Conservation (phyloP, 305 asterid genomes). For the Fraxinus nigra region DNA sequence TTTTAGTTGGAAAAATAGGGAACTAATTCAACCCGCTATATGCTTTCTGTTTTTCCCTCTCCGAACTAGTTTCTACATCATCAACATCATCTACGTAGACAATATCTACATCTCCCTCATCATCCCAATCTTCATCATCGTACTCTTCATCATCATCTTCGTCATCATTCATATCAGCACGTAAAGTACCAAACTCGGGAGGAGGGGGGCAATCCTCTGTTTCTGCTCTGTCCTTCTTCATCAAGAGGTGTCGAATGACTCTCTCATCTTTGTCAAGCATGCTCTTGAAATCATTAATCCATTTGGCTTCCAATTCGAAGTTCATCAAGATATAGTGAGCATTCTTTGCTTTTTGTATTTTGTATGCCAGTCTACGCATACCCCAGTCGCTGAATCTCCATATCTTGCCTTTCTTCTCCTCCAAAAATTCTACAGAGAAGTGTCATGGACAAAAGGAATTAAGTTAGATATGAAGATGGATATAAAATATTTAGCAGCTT, state of each 20-base stretch:
- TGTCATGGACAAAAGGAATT: neutral
- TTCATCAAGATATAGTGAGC: constrained; percentile 85
- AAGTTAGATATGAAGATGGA: neutral
- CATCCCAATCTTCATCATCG: constrained; percentile 42
- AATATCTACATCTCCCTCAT: constrained; percentile 34
- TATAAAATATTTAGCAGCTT: neutral
- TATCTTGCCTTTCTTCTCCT: constrained; percentile 82
- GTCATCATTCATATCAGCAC: constrained; percentile 41
- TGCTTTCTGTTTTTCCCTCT: constrained; percentile 25
- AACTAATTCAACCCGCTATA: constrained; percentile 27
- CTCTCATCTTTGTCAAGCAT: constrained; percentile 86
- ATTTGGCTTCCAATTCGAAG: constrained; percentile 70
- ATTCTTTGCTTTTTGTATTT: constrained; percentile 70
- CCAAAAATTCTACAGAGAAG: constrained; percentile 53
- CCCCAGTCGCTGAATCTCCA: constrained; percentile 99
- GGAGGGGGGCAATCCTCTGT: constrained; percentile 89
- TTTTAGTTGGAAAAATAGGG: neutral
- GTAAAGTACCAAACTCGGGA: constrained; percentile 57
- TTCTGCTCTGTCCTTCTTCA: constrained; percentile 83
- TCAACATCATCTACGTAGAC: constrained; percentile 30
- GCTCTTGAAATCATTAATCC: constrained; percentile 87
- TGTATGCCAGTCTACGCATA: constrained; percentile 87
- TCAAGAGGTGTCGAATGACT: constrained; percentile 86
- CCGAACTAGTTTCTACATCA: constrained; percentile 21
- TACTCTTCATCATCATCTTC: constrained; percentile 33